phyloP scores from a whole-genome alignment of 2,329 filamentous ascomycete species.

The Colletotrichum truncatum region DNA sequence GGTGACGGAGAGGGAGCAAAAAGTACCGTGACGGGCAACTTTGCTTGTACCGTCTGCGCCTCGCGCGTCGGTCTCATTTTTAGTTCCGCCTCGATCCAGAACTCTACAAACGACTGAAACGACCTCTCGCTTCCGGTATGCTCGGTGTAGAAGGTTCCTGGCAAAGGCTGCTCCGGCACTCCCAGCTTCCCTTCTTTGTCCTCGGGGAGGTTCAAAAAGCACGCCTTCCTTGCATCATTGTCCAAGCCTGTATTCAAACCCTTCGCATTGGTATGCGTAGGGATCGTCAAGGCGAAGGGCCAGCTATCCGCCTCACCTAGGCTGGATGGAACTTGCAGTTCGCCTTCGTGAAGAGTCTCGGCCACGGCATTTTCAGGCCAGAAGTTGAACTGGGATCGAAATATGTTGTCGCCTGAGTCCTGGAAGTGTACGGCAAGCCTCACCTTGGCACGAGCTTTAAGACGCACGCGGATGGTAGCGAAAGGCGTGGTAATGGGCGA shows the following conservation, averaged over 20 bases:
- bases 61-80: conserved; percentile 4
- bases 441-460: conserved; percentile 38
- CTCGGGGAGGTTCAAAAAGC: conserved; percentile 27
- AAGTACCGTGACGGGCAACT: conserved; percentile 35
- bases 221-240: conserved; percentile 3
- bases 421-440: conserved; percentile 32
- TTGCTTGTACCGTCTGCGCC: conserved; percentile 22
- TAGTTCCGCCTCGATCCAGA: conserved; percentile 42
- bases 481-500: conserved; percentile 32
- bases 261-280: conserved; percentile 20
- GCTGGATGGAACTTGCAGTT: conserved; percentile 31
- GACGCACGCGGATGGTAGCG: conserved; percentile 32
- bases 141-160: conserved; percentile 24
- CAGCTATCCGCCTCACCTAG: conserved; percentile 29
- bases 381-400: conserved; percentile 37
- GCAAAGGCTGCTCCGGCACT: conserved; percentile 29
- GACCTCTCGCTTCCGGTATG: background rate
- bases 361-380: conserved; percentile 30
- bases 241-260: background rate
- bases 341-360: conserved; percentile 34
- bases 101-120: conserved; percentile 44
- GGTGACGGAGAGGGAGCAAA: conserved; percentile 14
- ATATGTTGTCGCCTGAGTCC: conserved; percentile 30
- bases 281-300: conserved; percentile 41
- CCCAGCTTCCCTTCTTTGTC: background rate